phyloP scores from a whole-genome alignment of 768 basidiomycete species.

The Megacollybia marginata region DNA sequence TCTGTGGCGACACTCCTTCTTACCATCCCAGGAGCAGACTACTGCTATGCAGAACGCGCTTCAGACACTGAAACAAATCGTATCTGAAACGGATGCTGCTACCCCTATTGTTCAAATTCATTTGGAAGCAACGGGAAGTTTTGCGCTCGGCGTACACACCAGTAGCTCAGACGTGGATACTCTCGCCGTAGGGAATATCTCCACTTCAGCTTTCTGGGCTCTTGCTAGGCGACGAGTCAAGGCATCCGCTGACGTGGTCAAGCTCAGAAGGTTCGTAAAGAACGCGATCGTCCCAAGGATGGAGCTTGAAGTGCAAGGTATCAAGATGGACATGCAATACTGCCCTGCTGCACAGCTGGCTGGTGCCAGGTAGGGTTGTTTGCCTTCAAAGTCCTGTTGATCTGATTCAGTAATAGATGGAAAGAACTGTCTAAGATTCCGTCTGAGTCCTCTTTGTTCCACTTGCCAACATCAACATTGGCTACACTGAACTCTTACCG shows the following conservation, averaged over 20 bases:
- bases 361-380: conserved; percentile 7
- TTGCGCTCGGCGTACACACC: conserved; percentile 10
- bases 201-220: conserved; percentile 12
- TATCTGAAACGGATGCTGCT: background rate
- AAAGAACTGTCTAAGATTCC: conserved; percentile 2
- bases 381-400: background rate
- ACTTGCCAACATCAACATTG: conserved; percentile 9
- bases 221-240: conserved; percentile 5
- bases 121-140: conserved; percentile 11
- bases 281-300: conserved; percentile 16
- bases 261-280: conserved; percentile 12
- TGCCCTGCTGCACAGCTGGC: conserved; percentile 9
- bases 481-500: conserved; percentile 14
- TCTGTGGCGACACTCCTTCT: background rate
- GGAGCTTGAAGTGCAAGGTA: conserved; percentile 9
- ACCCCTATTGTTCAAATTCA: background rate
- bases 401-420: conserved; percentile 7
- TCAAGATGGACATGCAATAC: conserved; percentile 17
- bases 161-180: conserved; percentile 14
- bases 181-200: conserved; percentile 14
- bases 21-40: background rate
- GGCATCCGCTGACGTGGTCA: background rate
- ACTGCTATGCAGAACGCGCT: background rate
- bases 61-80: background rate
- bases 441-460: conserved; percentile 7